phyloP scores from a whole-genome alignment of 345 rosid genomes.

The Cardamine resedifolia region DNA sequence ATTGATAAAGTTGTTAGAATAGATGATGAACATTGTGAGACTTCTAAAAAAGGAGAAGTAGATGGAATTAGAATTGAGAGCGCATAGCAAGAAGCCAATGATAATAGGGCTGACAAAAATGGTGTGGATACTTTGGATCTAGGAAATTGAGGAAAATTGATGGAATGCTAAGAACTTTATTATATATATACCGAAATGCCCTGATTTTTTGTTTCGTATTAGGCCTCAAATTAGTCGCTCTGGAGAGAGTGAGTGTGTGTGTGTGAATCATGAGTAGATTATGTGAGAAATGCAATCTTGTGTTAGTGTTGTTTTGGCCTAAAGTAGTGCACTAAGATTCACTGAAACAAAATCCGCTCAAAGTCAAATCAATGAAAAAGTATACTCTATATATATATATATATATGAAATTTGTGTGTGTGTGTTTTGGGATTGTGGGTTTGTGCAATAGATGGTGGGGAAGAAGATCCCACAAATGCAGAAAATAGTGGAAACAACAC shows the following conservation, averaged over 20 bases:
- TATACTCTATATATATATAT: not conserved
- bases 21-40: too few relatives aligned
- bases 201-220: too few relatives aligned
- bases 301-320: constrained; percentile 4
- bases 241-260: not conserved
- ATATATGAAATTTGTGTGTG: not conserved
- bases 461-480: constrained; percentile 23
- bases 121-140: too few relatives aligned
- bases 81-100: too few relatives aligned
- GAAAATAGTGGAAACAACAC: constrained; percentile 49
- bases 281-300: not conserved
- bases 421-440: constrained; percentile 30
- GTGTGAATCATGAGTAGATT: constrained; percentile 8
- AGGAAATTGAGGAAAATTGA: too few relatives aligned
- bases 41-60: too few relatives aligned
- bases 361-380: constrained; percentile 21
- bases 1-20: too few relatives aligned
- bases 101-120: too few relatives aligned
- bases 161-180: too few relatives aligned
- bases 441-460: constrained; percentile 37
- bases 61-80: too few relatives aligned
- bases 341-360: not conserved
- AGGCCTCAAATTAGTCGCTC: too few relatives aligned
- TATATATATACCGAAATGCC: too few relatives aligned
- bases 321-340: constrained; percentile 23